Percentiles rank a stretch among this genome's conserved stretches.
Evolutionary conservation across 2,329 filamentous ascomycete genomes (phyloP).

Genomic region (Curvularia sp.): DNA sequence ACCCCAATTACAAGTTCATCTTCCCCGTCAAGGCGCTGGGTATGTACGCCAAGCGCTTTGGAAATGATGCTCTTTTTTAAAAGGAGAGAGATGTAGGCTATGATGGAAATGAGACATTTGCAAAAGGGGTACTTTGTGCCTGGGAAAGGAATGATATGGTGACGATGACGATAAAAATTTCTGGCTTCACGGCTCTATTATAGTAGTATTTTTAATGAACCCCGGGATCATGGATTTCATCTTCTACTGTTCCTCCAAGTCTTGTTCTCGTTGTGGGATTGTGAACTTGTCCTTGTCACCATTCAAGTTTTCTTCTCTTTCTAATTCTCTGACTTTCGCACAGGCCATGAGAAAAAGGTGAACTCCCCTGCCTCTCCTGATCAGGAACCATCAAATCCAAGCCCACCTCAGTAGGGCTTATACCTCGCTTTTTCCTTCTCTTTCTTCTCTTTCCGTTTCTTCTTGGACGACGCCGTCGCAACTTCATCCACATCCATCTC

Average conservation of each 20-base stretch:
- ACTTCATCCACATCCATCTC: constrained; percentile 40
- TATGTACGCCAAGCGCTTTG: constrained; percentile 70
- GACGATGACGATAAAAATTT: not conserved
- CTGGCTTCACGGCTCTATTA: not conserved
- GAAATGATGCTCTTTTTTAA: constrained; percentile 35
- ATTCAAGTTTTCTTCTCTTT: not conserved
- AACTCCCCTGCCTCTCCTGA: not conserved
- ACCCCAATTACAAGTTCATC: constrained; percentile 98
- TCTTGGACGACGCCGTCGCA: constrained; percentile 26
- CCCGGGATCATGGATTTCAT: not conserved
- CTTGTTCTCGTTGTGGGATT: not conserved
- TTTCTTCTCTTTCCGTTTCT: constrained; percentile 36
- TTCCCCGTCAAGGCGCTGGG: constrained; percentile 94
- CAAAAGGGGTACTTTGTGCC: not conserved
- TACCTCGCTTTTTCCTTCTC: constrained; percentile 48
- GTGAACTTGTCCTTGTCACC: not conserved
- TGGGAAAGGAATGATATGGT: not conserved
- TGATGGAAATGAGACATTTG: not conserved
- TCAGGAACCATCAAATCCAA: not conserved
- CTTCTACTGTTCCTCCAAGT: not conserved
- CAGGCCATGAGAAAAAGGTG: not conserved
- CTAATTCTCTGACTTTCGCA: not conserved
- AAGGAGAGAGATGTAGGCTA: not conserved
- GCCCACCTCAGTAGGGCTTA: constrained; percentile 45
- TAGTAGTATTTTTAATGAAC: not conserved